These are phyloP conservation scores for Sphagnum contortum DNA, from an alignment of 225 moss, liverwort and hornwort genomes.

Conservation along the genomic window DNA sequence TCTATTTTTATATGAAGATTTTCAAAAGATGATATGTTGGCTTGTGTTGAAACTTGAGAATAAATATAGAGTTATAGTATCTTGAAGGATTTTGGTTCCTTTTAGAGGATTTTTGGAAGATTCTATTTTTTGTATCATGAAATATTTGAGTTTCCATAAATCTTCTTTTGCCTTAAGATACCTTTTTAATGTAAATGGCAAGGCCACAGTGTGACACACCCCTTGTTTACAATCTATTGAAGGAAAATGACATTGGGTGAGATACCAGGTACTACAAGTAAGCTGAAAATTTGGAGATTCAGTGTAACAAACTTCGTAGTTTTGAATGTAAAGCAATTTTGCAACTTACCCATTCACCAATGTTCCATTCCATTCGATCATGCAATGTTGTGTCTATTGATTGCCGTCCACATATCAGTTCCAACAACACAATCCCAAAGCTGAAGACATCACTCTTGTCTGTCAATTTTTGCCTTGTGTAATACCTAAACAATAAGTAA, in stretches of 20 bases:
- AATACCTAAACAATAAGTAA: neutral
- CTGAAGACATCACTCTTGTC: conserved; percentile 29
- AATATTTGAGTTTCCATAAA: too few relatives aligned
- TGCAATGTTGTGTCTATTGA: neutral
- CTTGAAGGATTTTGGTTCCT: too few relatives aligned
- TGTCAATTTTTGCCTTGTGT: neutral
- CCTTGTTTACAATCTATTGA: neutral
- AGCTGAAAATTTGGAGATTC: neutral
- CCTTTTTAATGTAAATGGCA: too few relatives aligned
- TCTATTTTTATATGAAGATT: too few relatives aligned
- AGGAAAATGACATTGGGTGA: neutral
- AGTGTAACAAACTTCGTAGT: neutral
- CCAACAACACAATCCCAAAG: conserved; percentile 25
- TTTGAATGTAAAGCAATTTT: neutral
- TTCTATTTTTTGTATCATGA: too few relatives aligned
- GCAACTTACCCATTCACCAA: conserved; percentile 4
- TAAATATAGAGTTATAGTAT: too few relatives aligned
- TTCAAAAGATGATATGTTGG: too few relatives aligned
- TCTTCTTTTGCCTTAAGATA: too few relatives aligned
- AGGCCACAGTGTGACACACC: neutral
- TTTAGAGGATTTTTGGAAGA: too few relatives aligned
- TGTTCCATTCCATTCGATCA: neutral
- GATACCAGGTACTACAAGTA: neutral
- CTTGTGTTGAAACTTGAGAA: too few relatives aligned
- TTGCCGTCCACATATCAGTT: conserved; percentile 13